Evolutionary conservation across 257 asterid species (phyloP).

Genomic region (Rhazya stricta): DNA sequence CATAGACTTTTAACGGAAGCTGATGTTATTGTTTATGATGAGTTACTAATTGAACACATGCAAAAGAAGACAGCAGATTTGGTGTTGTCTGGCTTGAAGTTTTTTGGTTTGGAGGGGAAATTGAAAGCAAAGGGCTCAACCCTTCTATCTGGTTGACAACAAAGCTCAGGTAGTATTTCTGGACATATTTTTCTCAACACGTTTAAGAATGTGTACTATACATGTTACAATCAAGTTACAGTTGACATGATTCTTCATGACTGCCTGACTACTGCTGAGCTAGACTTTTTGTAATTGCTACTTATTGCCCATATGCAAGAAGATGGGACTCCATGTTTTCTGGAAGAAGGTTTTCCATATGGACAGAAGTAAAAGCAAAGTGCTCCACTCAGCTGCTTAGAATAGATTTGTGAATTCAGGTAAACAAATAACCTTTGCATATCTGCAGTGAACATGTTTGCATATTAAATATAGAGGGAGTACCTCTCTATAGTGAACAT

Average conservation of each 20-base stretch:
- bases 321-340: background rate
- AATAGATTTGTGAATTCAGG: background rate
- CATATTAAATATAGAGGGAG: background rate
- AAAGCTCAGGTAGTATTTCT: background rate
- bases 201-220: background rate
- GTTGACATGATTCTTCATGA: background rate
- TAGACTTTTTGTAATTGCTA: background rate
- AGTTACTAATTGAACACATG: conserved; percentile 79
- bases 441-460: background rate
- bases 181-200: background rate
- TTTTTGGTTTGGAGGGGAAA: conserved; percentile 77
- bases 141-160: conserved; percentile 41
- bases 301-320: conserved; percentile 1
- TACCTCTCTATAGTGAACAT: background rate
- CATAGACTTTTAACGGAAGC: conserved; percentile 57
- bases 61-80: conserved; percentile 77
- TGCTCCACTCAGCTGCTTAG: background rate
- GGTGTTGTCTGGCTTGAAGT: conserved; percentile 73
- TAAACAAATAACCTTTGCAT: background rate
- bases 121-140: conserved; percentile 62
- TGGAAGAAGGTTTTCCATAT: background rate
- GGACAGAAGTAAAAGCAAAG: background rate
- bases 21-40: conserved; percentile 63
- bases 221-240: background rate
- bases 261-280: background rate